These are phyloP conservation scores for Candida maltosa DNA, from an alignment of 805 yeast genomes.

Conservation along the genomic window DNA sequence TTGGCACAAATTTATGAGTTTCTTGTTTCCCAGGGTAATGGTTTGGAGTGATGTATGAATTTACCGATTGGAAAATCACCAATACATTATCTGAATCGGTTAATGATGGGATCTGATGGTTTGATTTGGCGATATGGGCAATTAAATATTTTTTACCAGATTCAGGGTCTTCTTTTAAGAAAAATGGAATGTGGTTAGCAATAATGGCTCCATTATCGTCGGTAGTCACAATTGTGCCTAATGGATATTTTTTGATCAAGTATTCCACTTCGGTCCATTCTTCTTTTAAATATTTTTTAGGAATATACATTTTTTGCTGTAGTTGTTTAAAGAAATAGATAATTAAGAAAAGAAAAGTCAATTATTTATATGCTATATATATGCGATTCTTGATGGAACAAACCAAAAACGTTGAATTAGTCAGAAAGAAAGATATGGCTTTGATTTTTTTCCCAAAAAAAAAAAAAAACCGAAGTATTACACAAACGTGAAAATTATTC, in stretches of 20 bases:
- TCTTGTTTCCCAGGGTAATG: conserved; percentile 56
- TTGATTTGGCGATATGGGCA: conserved; percentile 54
- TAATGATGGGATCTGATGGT: conserved; percentile 47
- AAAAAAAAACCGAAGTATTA: too few relatives aligned
- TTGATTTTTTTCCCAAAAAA: too few relatives aligned
- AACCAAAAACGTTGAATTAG: too few relatives aligned
- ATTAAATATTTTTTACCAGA: conserved; percentile 39
- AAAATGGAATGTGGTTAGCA: conserved; percentile 59
- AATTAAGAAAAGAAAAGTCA: too few relatives aligned
- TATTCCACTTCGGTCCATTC: conserved; percentile 35
- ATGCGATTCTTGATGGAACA: too few relatives aligned
- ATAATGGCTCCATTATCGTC: conserved; percentile 37
- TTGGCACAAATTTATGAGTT: conserved; percentile 64
- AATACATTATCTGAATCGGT: conserved; percentile 37
- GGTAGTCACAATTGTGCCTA: conserved; percentile 48
- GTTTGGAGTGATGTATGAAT: conserved; percentile 55
- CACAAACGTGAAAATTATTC: too few relatives aligned
- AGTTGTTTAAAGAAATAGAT: too few relatives aligned
- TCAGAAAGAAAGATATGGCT: too few relatives aligned
- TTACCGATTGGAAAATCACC: conserved; percentile 50
- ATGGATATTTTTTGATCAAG: conserved; percentile 46
- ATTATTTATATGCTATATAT: too few relatives aligned
- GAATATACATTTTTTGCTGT: conserved; percentile 33
- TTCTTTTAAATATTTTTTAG: conserved; percentile 25
- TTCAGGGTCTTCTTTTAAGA: conserved; percentile 30